Base-by-base conservation (phyloP, 345 rosid species). In the Streptanthus diversifolius region DNA sequence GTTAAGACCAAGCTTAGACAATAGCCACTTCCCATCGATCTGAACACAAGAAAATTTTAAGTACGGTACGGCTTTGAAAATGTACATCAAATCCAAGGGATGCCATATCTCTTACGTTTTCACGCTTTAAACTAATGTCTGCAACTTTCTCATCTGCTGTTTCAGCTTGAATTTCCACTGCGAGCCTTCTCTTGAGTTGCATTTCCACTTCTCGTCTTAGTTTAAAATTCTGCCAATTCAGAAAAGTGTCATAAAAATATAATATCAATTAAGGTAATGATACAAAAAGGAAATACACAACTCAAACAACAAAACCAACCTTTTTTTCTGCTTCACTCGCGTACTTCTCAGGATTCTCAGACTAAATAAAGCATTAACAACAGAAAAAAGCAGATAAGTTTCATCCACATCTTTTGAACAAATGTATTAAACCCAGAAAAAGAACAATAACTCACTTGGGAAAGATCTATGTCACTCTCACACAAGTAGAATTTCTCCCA, bases 21-120 rank as follows among this genome's bases (percentile, higher is more conserved):
- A 75, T 66, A 76, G 60, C 82, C 73, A 72, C 17, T 56, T 74
- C 37, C 61, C 66, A 55, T 72, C 54, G 1, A 80, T 64, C 81
- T 83, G 58, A 64, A 48, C 40, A 55, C 4, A 52, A 52, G 24
- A 18, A n/a, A 2, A 41, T 4, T 22, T 22, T 22, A 22, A 22
- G 5, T 29, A 29, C 6, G 5, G 1, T 69, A 40, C 40, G 47
- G 19, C 59, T 17, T 66, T 18, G 25, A 17, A 56, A 18, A 14
- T 47, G 66, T 3, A 66, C 18, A 65, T 47, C 33, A 64, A 32
- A 43, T 52, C 12, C 21, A 13, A 18, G 21, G 27, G 58, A 24
- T 30, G 35, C 19, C 43, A 66, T 27, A 27, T 54, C 25, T 18
- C 54, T 55, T 68, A 82, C 81, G 24, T 71, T 48, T 57, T 74